Base-by-base conservation (phyloP, 306 rosid genomes). In the Vicia sativa region DNA sequence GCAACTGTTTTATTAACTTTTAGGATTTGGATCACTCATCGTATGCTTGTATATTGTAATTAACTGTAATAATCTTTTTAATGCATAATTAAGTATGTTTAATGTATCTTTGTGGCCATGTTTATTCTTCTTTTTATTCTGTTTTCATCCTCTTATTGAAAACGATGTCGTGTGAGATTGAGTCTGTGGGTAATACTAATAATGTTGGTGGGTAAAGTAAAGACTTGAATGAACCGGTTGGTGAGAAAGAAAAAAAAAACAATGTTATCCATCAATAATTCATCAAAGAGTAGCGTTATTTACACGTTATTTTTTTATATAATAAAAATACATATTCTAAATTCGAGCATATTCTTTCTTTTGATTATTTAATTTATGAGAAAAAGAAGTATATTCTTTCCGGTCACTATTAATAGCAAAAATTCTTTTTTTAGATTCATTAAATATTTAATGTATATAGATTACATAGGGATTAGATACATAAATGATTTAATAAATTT, bases 21-120 rank as follows among this genome's bases (percentile, higher is more conserved):
- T 74, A 29, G 11, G 56, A 44, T 71, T 41, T 80, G 81, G 71
- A 71, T 46, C 79, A 28, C 79, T 58, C 25, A 4, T 67, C 11
- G n/a, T n/a, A 29, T 28, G 62, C 59, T 55, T 38, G 2, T 62
- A 38, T 31, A 34, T 26, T 64, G 72, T 70, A 70, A 23, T 21
- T 28, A 35, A 43, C 37, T 53, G 11, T 43, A 29, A 25, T 16
- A 34, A 42, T 60, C 15, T 2, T 52, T 54, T 18, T 42, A 55
- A 44, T 5, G 16, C 60, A 53, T 53, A 21, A 26, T 18, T 21
- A 53, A 53, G n/a, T 38, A 52, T 9, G 41, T 28, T 18, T 28
- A 42, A 68, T 68, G 28, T 59, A n/a, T n/a, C n/a, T 49, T 31
- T 16, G 15, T 38, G 23, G n/a, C 26, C 44, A 37, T 37, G 12